phyloP scores from a whole-genome alignment of 2,329 filamentous ascomycete genomes.

The Samsoniella hepiali region DNA sequence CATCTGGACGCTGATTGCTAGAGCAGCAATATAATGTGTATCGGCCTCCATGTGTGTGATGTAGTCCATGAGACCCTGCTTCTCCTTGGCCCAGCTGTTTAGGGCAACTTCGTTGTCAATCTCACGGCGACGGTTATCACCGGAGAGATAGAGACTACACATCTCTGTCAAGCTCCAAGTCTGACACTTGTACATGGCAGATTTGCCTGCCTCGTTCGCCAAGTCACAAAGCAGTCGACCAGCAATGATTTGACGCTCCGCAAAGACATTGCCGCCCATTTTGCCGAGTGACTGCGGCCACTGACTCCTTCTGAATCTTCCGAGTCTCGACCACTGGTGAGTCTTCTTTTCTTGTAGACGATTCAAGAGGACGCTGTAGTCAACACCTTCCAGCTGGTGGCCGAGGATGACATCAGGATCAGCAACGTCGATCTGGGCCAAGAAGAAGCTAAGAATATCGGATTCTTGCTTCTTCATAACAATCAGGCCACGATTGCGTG shows the following conservation, averaged over 20 bases:
- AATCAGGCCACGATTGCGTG: constrained; percentile 72
- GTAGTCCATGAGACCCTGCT: constrained; percentile 87
- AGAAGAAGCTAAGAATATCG: constrained; percentile 81
- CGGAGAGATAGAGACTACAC: constrained; percentile 83
- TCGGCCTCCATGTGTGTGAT: constrained; percentile 91
- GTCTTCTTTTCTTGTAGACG: constrained; percentile 87
- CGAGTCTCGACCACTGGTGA: constrained; percentile 90
- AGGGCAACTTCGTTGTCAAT: constrained; percentile 85
- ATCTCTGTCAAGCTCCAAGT: constrained; percentile 98
- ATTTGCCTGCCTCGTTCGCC: constrained; percentile 95
- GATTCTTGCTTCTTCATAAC: constrained; percentile 80
- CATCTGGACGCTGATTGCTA: constrained; percentile 86
- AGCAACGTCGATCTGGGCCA: constrained; percentile 80
- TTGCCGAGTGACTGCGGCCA: constrained; percentile 89
- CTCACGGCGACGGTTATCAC: constrained; percentile 70
- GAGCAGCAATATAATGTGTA: constrained; percentile 90
- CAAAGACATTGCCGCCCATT: constrained; percentile 85
- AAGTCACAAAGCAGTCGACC: constrained; percentile 90
- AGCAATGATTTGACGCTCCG: constrained; percentile 83
- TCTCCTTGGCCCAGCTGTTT: constrained; percentile 74
- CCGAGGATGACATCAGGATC: constrained; percentile 94
- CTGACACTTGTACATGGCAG: constrained; percentile 93
- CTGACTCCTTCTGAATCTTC: constrained; percentile 73
- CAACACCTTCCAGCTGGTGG: constrained; percentile 94
- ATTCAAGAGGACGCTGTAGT: constrained; percentile 86